A percentile compares a stretch with the other conserved stretches of the same genome.
phyloP scores from a whole-genome alignment of 2,329 filamentous ascomycete genomes.

The Diaporthe helianthi region DNA sequence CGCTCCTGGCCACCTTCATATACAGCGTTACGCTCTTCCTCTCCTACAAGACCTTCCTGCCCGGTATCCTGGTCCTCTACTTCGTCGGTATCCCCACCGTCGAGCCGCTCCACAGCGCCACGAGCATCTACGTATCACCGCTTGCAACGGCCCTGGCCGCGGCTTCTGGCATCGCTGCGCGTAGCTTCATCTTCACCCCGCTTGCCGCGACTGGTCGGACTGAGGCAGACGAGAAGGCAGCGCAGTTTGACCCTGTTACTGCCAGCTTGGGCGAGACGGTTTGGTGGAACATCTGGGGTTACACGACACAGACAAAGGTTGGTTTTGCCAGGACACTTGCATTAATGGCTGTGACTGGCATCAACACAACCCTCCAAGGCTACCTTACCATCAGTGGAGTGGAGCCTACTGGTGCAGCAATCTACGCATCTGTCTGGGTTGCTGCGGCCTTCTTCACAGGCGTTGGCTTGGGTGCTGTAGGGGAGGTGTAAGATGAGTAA shows the following conservation, averaged over 20 bases:
- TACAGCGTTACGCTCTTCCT: constrained; percentile 77
- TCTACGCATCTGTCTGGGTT: constrained; percentile 80
- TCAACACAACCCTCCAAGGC: constrained; percentile 69
- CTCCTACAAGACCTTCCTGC: constrained; percentile 74
- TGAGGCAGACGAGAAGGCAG: constrained; percentile 55
- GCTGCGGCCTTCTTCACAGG: constrained; percentile 67
- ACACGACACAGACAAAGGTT: constrained; percentile 66
- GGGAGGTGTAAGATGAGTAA: constrained; percentile 50
- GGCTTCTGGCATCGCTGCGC: constrained; percentile 72
- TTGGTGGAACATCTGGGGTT: constrained; percentile 75
- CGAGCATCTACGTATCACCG: constrained; percentile 62
- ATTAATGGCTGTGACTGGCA: constrained; percentile 62
- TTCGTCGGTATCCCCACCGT: constrained; percentile 77
- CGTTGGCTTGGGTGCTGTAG: constrained; percentile 58
- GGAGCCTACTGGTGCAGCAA: constrained; percentile 71
- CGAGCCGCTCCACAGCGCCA: constrained; percentile 69
- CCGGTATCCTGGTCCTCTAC: constrained; percentile 73
- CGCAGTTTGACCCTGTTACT: constrained; percentile 67
- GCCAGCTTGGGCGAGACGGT: constrained; percentile 75
- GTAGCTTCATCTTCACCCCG: constrained; percentile 79
- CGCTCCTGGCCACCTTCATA: constrained; percentile 72
- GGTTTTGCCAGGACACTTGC: constrained; percentile 70
- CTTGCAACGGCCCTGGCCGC: constrained; percentile 55
- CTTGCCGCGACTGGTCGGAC: constrained; percentile 61
- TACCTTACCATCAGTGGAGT: constrained; percentile 73